Base-by-base conservation (phyloP, 1,139 yeast species). In the Debaryomyces fabryi region DNA sequence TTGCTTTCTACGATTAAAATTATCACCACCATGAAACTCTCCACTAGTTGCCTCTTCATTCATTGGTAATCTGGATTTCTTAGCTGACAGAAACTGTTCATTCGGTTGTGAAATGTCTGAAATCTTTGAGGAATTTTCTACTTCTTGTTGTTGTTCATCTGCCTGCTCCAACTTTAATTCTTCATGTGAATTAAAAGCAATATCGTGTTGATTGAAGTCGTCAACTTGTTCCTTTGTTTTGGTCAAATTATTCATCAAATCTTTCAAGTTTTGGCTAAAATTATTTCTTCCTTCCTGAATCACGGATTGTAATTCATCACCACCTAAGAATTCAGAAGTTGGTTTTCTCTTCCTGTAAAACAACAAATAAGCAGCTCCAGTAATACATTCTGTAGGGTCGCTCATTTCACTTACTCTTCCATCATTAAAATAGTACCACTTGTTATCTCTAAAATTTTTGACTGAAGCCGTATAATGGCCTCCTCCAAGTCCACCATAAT, bases 391-490 rank as follows among this genome's bases (percentile, higher is more conserved):
- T 25, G 76, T 76, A 0, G 96, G 88, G 47, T 81, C 78, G 0
- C 83, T 74, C 10, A 76, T 65, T 36, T 73, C 75, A 0, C 82
- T 71, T 1, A 92, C 98, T 33, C 86, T 69, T 7, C 96, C 85
- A 65, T 93, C 99, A 63, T 93, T 93, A 66, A 79, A 93, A 62
- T 90, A 88, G 64, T 91, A 91, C 98, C 99, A 93, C 54, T 83
- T 76, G 27, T 72, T 71, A 59, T 89, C 96, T 44, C 83, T 74
- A 65, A 84, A 86, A 61, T 92, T 92, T 64, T 86, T 86, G 1
- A 82, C 97, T 58, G 83, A 86, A 0, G 98, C 90, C 1, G 99
- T 93, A 64, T 93, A 93, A 69, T 93, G 99, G 3, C 99, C 99
- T 6, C 99, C 99, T 1, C 98, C 98, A 29, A 93, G 74, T 0